Evolutionary conservation across 2,329 filamentous ascomycete species (phyloP).

Genomic region (Epichloe sp.): DNA sequence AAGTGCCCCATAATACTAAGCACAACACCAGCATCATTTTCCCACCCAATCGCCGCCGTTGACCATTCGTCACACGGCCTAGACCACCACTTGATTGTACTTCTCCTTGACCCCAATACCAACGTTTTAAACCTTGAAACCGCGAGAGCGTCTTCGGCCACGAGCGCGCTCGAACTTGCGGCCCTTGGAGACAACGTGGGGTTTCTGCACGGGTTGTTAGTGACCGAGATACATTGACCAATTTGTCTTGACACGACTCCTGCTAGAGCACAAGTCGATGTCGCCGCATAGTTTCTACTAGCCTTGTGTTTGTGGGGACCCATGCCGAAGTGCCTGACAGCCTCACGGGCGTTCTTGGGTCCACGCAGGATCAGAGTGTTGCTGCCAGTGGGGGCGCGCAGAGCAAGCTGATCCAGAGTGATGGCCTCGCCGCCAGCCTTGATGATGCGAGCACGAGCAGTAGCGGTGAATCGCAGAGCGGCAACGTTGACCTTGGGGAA

Average conservation of each 20-base stretch:
- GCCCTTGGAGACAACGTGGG: constrained; percentile 94
- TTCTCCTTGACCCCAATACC: constrained; percentile 9
- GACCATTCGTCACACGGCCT: neutral
- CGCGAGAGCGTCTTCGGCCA: constrained; percentile 94
- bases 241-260: neutral
- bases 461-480: constrained; percentile 91
- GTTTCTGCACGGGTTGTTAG: constrained; percentile 51
- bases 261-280: no score
- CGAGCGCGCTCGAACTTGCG: constrained; percentile 99
- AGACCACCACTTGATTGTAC: constrained; percentile 1
- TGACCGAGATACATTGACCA: neutral
- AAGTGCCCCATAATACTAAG: constrained; percentile 21
- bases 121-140: constrained; percentile 95
- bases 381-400: constrained; percentile 86
- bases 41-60: constrained; percentile 9
- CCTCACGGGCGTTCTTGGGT: constrained; percentile 96
- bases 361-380: constrained; percentile 96
- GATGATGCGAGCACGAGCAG: constrained; percentile 83
- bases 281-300: constrained; percentile 17
- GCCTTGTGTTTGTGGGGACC: constrained; percentile 98
- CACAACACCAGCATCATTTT: constrained; percentile 17
- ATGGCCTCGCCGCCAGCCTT: constrained; percentile 90
- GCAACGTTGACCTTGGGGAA: constrained; percentile 89
- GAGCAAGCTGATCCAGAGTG: constrained; percentile 93
- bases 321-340: constrained; percentile 98